Conservation (phyloP, 345 rosid genomes). For the Leavenworthia alabamica region DNA sequence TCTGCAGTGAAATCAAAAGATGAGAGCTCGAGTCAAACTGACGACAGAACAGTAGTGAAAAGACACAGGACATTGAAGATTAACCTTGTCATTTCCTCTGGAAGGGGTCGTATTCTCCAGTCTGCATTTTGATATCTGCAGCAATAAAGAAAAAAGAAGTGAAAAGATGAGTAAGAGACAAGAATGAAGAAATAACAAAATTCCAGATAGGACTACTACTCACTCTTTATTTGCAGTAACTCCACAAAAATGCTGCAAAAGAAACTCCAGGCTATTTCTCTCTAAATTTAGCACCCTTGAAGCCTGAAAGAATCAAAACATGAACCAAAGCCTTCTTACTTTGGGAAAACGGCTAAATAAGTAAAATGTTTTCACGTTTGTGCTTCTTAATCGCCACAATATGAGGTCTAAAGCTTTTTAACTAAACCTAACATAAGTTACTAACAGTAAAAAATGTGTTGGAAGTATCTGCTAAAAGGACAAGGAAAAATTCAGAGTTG, state of each 20-base stretch:
- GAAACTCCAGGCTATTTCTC: slow-evolving; percentile 87
- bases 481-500: not conserved
- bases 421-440: not conserved
- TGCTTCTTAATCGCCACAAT: not conserved
- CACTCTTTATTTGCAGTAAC: slow-evolving; percentile 93
- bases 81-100: slow-evolving; percentile 81
- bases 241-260: slow-evolving; percentile 76
- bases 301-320: slow-evolving; percentile 45
- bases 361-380: not conserved
- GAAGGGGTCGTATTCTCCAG: slow-evolving; percentile 97
- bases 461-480: slow-evolving; percentile 4
- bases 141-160: slow-evolving; percentile 9
- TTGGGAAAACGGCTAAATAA: not conserved
- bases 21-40: slow-evolving; percentile 4
- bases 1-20: slow-evolving; percentile 39
- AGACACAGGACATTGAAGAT: not conserved
- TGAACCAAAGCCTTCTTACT: not conserved
- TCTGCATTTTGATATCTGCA: slow-evolving; percentile 94
- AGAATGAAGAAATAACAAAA: not conserved
- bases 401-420: slow-evolving; percentile 1
- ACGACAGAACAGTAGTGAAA: slow-evolving; percentile 3
- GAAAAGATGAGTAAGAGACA: slow-evolving; percentile 1
- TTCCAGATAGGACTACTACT: slow-evolving; percentile 24
- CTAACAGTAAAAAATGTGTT: not conserved
- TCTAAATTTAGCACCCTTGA: slow-evolving; percentile 85